phyloP scores from a whole-genome alignment of 345 rosid genomes.

The Arabis alpina region DNA sequence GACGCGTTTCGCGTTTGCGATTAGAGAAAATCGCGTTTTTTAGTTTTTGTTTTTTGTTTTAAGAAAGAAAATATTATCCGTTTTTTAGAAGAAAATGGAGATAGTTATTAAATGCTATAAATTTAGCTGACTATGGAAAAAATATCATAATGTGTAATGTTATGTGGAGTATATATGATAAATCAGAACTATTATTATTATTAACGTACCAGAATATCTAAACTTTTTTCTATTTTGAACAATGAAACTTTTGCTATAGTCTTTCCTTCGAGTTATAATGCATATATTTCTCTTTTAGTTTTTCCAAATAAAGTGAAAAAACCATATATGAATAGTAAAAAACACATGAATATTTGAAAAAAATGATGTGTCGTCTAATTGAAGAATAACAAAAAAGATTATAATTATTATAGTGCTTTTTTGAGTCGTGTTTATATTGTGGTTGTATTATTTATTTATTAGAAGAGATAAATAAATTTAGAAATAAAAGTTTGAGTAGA shows the following conservation, averaged over 20 bases:
- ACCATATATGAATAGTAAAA: too few relatives aligned
- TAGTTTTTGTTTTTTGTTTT: not conserved
- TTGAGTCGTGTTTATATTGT: not conserved
- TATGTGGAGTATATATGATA: not conserved
- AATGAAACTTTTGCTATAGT: too few relatives aligned
- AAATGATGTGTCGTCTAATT: not conserved
- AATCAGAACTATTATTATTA: not conserved
- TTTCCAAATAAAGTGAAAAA: too few relatives aligned
- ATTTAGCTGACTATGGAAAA: constrained; percentile 39
- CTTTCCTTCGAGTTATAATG: too few relatives aligned
- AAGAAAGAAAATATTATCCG: constrained; percentile 14
- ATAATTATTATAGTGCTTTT: too few relatives aligned
- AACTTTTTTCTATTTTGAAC: too few relatives aligned
- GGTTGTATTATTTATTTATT: not conserved
- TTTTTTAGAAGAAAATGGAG: not conserved
- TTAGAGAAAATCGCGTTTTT: constrained; percentile 12
- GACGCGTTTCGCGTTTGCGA: constrained; percentile 23
- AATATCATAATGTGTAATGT: constrained; percentile 28
- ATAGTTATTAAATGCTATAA: constrained; percentile 12
- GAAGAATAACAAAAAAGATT: too few relatives aligned
- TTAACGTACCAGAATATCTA: constrained; percentile 2
- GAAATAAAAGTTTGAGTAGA: not conserved
- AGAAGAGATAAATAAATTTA: not conserved
- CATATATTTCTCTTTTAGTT: too few relatives aligned
- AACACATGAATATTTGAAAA: too few relatives aligned